Percentiles rank a stretch among this genome's conserved stretches.
These are phyloP conservation scores for Peziza echinospora DNA, from an alignment of 495 filamentous ascomycete genomes.

Conservation along the genomic window DNA sequence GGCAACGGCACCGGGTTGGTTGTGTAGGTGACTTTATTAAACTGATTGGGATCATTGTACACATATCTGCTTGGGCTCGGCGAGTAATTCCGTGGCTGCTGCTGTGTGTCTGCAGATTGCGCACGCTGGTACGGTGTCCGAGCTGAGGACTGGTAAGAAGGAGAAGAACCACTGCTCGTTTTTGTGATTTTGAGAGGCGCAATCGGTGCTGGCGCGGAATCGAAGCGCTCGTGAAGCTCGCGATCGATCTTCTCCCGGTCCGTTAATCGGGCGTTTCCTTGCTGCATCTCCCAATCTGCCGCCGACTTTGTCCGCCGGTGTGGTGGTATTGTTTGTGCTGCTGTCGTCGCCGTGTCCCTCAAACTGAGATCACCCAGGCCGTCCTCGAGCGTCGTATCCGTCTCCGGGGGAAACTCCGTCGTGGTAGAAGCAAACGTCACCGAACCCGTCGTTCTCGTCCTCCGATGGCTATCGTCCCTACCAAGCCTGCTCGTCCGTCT, in stretches of 20 bases:
- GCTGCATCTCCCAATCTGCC: not conserved
- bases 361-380: not conserved
- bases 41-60: constrained; percentile 14
- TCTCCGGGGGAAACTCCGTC: not conserved
- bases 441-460: not conserved
- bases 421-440: not conserved
- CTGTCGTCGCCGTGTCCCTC: not conserved
- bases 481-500: no score
- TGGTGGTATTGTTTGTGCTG: not conserved
- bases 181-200: not conserved
- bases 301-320: not conserved
- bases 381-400: not conserved
- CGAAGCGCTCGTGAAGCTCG: not conserved
- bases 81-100: not conserved
- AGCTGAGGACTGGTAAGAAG: no score
- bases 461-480: not conserved
- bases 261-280: no score
- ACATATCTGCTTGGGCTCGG: not conserved
- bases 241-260: no score
- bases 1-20: constrained; percentile 16
- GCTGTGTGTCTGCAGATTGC: not conserved
- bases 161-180: not conserved
- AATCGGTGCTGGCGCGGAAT: not conserved
- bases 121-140: not conserved
- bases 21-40: constrained; percentile 16